A percentile compares a stretch with the other conserved stretches of the same genome.
Conservation (phyloP, 2,329 filamentous ascomycete species). For the Purpureocillium takamizusanense region DNA sequence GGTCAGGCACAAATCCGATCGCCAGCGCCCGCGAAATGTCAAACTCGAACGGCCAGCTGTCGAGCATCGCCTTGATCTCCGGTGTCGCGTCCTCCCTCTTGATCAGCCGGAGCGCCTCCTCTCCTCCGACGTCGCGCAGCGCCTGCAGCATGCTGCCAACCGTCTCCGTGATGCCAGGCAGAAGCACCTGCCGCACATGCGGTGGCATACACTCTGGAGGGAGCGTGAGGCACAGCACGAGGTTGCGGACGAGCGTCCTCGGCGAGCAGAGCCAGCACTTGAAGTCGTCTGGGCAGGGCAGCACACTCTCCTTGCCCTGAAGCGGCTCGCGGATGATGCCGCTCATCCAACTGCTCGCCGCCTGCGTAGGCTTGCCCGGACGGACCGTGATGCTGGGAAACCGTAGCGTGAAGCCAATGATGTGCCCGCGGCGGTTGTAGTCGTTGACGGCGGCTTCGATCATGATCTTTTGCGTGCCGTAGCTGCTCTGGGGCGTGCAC, state of each 20-base stretch:
- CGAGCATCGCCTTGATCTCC: constrained; percentile 38
- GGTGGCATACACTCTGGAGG: constrained; percentile 24
- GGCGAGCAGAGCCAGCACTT: constrained; percentile 44
- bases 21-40: constrained; percentile 40
- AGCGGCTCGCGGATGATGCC: constrained; percentile 53
- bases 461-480: constrained; percentile 54
- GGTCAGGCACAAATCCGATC: constrained; percentile 42
- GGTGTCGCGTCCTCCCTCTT: constrained; percentile 37
- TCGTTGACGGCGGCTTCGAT: constrained; percentile 35
- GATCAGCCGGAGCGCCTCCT: constrained; percentile 31
- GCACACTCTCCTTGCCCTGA: constrained; percentile 32
- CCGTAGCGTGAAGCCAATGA: constrained; percentile 47
- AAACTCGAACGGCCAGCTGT: constrained; percentile 44
- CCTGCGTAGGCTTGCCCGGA: constrained; percentile 49
- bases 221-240: constrained; percentile 34
- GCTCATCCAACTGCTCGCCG: constrained; percentile 50
- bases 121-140: constrained; percentile 36
- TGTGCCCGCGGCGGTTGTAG: constrained; percentile 37
- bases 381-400: constrained; percentile 54
- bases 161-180: constrained; percentile 41
- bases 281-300: constrained; percentile 36
- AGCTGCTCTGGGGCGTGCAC: constrained; percentile 47
- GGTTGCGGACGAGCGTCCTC: constrained; percentile 36
- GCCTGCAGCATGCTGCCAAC: constrained; percentile 45
- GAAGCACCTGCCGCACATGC: constrained; percentile 34